These are phyloP conservation scores for Podila minutissima DNA, from an alignment of 192 early-diverging fungal species.

Conservation along the genomic window DNA sequence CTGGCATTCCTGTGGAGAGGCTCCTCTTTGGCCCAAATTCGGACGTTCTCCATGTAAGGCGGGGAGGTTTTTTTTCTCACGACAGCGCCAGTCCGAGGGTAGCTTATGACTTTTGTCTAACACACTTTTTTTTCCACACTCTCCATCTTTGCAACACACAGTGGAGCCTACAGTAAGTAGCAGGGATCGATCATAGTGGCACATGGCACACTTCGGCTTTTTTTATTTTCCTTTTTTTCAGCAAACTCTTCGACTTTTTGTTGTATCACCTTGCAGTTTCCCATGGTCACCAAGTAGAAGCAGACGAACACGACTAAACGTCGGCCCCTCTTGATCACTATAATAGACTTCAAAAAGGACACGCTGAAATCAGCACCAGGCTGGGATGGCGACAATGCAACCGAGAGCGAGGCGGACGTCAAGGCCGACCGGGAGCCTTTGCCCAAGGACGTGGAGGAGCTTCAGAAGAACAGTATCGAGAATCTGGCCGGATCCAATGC, in stretches of 20 bases:
- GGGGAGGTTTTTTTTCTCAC: no score
- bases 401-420: constrained; percentile 44
- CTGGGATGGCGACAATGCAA: constrained; percentile 11
- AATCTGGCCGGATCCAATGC: background rate
- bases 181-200: background rate
- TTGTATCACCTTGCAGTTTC: background rate
- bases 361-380: constrained; percentile 31
- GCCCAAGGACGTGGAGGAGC: constrained; percentile 11
- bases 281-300: background rate
- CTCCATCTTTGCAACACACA: background rate
- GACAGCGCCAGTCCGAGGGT: background rate
- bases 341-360: constrained; percentile 13
- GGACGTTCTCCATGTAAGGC: background rate
- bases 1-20: background rate
- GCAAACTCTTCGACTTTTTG: background rate
- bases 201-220: background rate
- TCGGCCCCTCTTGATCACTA: background rate
- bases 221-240: background rate
- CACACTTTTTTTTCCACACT: background rate
- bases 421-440: constrained; percentile 39
- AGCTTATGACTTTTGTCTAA: background rate
- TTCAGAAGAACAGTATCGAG: constrained; percentile 24
- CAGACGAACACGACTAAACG: background rate
- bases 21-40: background rate
- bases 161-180: background rate